Base-by-base conservation (phyloP, 495 filamentous ascomycete genomes). In the Lepraria neglecta region DNA sequence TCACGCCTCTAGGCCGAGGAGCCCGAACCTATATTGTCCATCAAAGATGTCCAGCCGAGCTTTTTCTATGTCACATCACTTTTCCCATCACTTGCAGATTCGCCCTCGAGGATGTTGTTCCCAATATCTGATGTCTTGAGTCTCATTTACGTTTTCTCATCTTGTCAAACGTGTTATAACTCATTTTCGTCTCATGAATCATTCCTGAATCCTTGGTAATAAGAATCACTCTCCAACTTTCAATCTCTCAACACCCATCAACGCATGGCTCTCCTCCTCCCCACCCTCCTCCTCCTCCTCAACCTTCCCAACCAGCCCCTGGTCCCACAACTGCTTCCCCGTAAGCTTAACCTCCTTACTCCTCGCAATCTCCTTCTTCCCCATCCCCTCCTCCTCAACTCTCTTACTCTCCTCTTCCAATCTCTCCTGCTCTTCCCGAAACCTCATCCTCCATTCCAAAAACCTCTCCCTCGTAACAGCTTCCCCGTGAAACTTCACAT, bases 401-500 rank as follows among this genome's bases (percentile, higher is more conserved):
- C 81, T 77, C 72, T 81, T 73, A 66, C 74, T 72, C 66, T 83
- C 80, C 65, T 78, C 76, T 53, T 91, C 91, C 64, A 77, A 74
- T 57, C 90, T 90, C 71, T 87, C 86, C 78, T 87, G 81, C 74
- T 97, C 92, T 70, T 78, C 78, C 66, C 83, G 72, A 66, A 97
- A 99, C n/a, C 68, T 76, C 30, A 85, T 82, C 61, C 88, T 76
- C 95, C 95, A 97, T 64, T 78, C 80, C 63, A 87, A 68, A 68
- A 97, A 99, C 4, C 84, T 87, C 76, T 95, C 90, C 24, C 80
- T 74, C 42, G 84, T 97, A 3, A 99, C 94, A 44, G 79, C 78
- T 54, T 89, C 89, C n/a, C 94, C 94, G 64, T 91, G 86, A 75
- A 99, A 99, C 73, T 97, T 97, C 59, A 85, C 81, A 71, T 97